phyloP scores from a whole-genome alignment of 768 basidiomycete genomes.

The Rhodotorula kratochvilovae region DNA sequence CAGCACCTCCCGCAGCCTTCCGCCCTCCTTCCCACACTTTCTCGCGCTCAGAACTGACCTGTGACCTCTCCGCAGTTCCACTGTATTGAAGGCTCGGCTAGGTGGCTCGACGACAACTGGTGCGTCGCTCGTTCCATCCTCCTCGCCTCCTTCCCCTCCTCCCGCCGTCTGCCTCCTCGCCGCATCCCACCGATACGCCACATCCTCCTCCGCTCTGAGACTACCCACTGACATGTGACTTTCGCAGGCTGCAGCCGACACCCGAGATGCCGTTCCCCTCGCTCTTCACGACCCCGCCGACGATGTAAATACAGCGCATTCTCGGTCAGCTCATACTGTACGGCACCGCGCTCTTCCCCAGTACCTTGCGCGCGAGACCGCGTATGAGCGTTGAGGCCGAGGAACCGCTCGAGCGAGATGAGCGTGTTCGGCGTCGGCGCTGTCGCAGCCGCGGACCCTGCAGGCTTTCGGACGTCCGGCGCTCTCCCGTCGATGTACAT shows the following conservation, averaged over 20 bases:
- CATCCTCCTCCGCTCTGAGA: neutral
- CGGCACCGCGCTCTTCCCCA: too few relatives aligned
- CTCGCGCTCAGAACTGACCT: too few relatives aligned
- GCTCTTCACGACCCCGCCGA: neutral
- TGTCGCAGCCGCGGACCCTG: too few relatives aligned
- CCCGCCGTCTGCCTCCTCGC: neutral
- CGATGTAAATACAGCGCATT: neutral
- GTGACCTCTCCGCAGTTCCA: slow-evolving; percentile 36
- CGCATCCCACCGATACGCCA: too few relatives aligned
- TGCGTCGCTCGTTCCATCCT: neutral
- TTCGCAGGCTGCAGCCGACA: slow-evolving; percentile 10
- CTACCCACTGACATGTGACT: too few relatives aligned
- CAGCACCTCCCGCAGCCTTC: slow-evolving; percentile 44
- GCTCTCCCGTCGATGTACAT: too few relatives aligned
- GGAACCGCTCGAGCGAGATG: too few relatives aligned
- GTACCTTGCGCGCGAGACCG: too few relatives aligned
- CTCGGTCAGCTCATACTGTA: too few relatives aligned
- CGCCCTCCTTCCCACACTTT: neutral
- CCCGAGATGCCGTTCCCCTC: slow-evolving; percentile 13
- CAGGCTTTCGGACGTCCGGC: too few relatives aligned
- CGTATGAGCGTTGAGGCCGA: too few relatives aligned
- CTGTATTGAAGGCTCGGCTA: slow-evolving; percentile 18
- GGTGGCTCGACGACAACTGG: slow-evolving; percentile 34
- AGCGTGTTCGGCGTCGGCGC: too few relatives aligned
- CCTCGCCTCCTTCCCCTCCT: neutral